phyloP scores from a whole-genome alignment of 2,329 filamentous ascomycete species.

The Botrytis squamosa region DNA sequence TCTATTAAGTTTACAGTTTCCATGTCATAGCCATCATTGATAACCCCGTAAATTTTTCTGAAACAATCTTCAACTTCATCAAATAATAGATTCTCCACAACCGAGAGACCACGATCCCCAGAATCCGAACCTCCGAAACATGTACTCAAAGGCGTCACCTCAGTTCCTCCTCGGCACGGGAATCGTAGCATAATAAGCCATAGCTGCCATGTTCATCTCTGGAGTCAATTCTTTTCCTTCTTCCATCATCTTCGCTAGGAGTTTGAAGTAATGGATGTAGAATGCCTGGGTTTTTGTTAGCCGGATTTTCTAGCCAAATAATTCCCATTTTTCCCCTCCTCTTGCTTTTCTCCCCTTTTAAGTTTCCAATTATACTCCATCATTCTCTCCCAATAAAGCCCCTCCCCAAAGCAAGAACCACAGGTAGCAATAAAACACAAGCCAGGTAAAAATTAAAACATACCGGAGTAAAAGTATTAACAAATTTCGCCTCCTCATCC shows the following conservation, averaged over 20 bases:
- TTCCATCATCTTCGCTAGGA: slow-evolving; percentile 6
- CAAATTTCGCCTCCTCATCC: slow-evolving; percentile 9
- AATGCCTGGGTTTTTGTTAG: slow-evolving; percentile 5
- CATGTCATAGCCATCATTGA: fast-evolving
- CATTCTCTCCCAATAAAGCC: neutral
- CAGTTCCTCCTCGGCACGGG: neutral
- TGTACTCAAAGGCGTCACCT: neutral
- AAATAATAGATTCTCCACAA: neutral
- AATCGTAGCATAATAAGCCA: slow-evolving; percentile 21
- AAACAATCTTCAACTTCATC: neutral
- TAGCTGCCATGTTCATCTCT: slow-evolving; percentile 13
- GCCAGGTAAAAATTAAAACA: neutral
- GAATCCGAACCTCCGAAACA: too few species aligned
- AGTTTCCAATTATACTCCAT: neutral
- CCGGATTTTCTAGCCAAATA: fast-evolving
- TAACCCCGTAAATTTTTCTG: neutral
- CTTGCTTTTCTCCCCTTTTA: neutral
- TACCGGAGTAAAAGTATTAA: slow-evolving; percentile 18
- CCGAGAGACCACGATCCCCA: neutral
- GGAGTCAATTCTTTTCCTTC: slow-evolving; percentile 17
- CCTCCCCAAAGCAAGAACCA: neutral
- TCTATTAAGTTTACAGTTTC: neutral
- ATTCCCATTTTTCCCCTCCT: neutral
- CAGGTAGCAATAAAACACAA: neutral
- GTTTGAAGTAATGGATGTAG: slow-evolving; percentile 21